phyloP scores from a whole-genome alignment of 2,329 filamentous ascomycete genomes.

The Trichoderma gracile region DNA sequence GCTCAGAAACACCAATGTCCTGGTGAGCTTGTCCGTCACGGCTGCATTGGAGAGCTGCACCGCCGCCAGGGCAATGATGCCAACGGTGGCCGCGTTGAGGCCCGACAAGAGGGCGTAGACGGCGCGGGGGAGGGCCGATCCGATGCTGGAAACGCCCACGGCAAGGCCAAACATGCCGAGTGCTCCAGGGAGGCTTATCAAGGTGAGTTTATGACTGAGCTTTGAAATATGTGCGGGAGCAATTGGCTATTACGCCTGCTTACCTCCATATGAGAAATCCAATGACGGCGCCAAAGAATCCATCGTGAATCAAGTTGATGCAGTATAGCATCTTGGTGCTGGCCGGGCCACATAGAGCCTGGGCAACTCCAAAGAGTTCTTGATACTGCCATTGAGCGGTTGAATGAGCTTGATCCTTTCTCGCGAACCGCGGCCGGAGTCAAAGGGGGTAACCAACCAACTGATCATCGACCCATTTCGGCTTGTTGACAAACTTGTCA shows the following conservation, averaged over 20 bases:
- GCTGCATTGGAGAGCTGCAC: constrained; percentile 67
- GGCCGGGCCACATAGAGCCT: constrained; percentile 66
- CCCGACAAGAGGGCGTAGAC: constrained; percentile 72
- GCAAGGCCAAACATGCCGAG: constrained; percentile 69
- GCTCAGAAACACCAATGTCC: constrained; percentile 63
- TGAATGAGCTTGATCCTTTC: too few species aligned
- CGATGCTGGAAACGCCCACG: constrained; percentile 63
- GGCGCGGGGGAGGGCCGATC: constrained; percentile 57
- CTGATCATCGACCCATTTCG: constrained; percentile 69
- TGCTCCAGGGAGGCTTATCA: constrained; percentile 64
- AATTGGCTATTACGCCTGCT: too few species aligned
- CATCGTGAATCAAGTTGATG: constrained; percentile 64
- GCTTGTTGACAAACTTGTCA: constrained; percentile 59
- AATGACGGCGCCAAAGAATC: constrained; percentile 57
- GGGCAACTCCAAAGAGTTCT: constrained; percentile 69
- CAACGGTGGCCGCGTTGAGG: constrained; percentile 70
- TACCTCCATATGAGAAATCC: constrained; percentile 66
- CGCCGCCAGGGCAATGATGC: constrained; percentile 69
- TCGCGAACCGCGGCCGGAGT: too few species aligned
- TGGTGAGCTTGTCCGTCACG: constrained; percentile 63
- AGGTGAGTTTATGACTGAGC: too few species aligned
- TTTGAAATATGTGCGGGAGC: too few species aligned
- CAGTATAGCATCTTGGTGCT: constrained; percentile 73
- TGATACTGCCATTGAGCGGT: constrained; percentile 54
- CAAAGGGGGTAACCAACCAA: constrained; percentile 45